These are phyloP conservation scores for Dactylellina drechsleri DNA, from an alignment of 2,329 filamentous ascomycete species.

Conservation along the genomic window DNA sequence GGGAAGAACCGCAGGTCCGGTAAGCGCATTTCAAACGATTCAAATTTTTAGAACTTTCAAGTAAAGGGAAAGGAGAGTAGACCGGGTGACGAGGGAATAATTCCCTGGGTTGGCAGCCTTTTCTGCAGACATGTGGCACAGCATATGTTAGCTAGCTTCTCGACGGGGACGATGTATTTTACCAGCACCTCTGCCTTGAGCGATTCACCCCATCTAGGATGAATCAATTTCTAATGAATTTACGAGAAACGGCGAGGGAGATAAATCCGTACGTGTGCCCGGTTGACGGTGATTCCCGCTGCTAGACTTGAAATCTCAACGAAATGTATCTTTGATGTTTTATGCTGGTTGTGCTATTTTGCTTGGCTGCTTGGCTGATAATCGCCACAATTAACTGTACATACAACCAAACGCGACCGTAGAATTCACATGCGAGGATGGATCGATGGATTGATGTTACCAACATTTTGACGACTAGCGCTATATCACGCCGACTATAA, in stretches of 20 bases:
- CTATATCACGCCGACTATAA: too few species aligned
- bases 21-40: background rate
- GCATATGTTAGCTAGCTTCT: conserved; percentile 19
- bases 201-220: conserved; percentile 28
- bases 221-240: conserved; percentile 20
- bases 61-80: background rate
- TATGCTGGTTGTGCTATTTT: background rate
- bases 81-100: conserved; percentile 34
- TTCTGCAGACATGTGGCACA: conserved; percentile 41
- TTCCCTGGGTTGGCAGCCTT: conserved; percentile 43
- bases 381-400: background rate
- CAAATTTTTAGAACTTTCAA: too few species aligned
- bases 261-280: background rate
- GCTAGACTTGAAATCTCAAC: too few species aligned
- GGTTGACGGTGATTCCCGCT: too few species aligned
- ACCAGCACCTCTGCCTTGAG: conserved; percentile 1
- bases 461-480: too few species aligned
- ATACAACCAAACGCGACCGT: too few species aligned
- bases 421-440: too few species aligned
- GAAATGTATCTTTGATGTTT: background rate
- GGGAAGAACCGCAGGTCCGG: background rate
- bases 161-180: conserved; percentile 25
- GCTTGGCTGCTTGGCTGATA: conserved; percentile 1
- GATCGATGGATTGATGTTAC: too few species aligned
- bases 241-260: conserved; percentile 13